phyloP scores from a whole-genome alignment of 805 yeast genomes.

The Saccharomycopsis sp. region DNA sequence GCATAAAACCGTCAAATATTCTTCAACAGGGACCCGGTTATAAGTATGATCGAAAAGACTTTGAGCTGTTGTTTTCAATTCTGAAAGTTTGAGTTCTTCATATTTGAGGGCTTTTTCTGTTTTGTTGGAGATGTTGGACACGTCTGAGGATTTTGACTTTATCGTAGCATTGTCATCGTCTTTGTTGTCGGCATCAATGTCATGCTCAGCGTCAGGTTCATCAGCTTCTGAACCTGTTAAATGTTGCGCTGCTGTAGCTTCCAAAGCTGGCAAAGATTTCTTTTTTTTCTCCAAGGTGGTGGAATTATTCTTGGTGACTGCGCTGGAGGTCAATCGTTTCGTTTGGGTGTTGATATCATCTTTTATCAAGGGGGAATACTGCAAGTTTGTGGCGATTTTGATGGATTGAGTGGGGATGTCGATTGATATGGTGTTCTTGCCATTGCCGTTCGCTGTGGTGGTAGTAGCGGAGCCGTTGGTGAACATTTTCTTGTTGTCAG shows the following conservation, averaged over 20 bases:
- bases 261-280: conserved; percentile 2
- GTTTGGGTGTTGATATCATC: not conserved
- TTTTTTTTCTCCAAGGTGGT: not conserved
- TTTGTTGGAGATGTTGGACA: conserved; percentile 14
- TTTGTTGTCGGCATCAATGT: not conserved
- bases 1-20: conserved; percentile 18
- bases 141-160: conserved; percentile 5
- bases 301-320: too few relatives aligned
- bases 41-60: conserved; percentile 14
- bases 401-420: not conserved
- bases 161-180: conserved; percentile 14
- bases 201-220: too few relatives aligned
- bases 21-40: conserved; percentile 17
- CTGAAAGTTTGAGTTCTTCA: conserved; percentile 14
- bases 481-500: not conserved
- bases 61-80: conserved; percentile 14
- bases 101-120: conserved; percentile 20
- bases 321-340: too few relatives aligned
- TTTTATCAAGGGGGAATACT: conserved; percentile 13
- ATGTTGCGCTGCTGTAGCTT: not conserved
- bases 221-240: not conserved
- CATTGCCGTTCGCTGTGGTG: not conserved
- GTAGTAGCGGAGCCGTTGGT: not conserved
- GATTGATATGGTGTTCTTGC: not conserved
- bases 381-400: not conserved